A percentile compares a stretch with the other conserved stretches of the same genome.
These are phyloP conservation scores for Prunus mongolica DNA, from an alignment of 306 rosid species.

Conservation along the genomic window DNA sequence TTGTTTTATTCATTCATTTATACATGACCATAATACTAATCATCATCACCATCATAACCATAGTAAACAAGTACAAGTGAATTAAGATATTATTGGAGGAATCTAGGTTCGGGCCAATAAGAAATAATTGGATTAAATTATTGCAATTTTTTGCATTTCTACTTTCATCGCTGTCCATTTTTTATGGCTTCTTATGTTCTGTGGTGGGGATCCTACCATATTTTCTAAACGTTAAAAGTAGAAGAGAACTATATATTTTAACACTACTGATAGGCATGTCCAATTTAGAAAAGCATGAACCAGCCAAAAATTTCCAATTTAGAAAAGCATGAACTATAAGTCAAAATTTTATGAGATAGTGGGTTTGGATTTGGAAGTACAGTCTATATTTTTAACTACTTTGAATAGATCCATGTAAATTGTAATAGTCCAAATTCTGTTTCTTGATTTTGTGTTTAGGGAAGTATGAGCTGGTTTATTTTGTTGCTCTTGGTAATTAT, in stretches of 20 bases:
- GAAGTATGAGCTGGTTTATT: conserved; percentile 5
- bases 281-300: conserved; percentile 5
- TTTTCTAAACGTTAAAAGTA: neutral
- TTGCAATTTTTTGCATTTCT: neutral
- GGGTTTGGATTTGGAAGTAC: neutral
- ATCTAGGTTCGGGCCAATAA: neutral
- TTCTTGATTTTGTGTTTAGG: conserved; percentile 10
- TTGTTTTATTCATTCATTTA: neutral
- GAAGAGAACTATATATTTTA: neutral
- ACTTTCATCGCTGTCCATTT: neutral
- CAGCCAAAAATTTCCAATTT: neutral
- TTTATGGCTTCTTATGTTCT: neutral
- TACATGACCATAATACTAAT: too few relatives aligned
- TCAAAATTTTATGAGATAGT: neutral
- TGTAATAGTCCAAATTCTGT: neutral
- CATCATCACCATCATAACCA: too few relatives aligned
- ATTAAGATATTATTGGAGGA: neutral
- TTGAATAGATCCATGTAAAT: neutral
- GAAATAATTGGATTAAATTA: neutral
- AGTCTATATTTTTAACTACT: neutral
- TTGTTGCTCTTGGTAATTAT: neutral
- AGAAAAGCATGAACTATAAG: conserved; percentile 6
- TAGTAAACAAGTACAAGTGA: neutral
- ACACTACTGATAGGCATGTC: neutral
- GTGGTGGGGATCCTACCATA: neutral